Evolutionary conservation across 2,329 filamentous ascomycete genomes (phyloP), one percentile per base, ranked within the genome.

Genomic region (Botrytis byssoidea): DNA sequence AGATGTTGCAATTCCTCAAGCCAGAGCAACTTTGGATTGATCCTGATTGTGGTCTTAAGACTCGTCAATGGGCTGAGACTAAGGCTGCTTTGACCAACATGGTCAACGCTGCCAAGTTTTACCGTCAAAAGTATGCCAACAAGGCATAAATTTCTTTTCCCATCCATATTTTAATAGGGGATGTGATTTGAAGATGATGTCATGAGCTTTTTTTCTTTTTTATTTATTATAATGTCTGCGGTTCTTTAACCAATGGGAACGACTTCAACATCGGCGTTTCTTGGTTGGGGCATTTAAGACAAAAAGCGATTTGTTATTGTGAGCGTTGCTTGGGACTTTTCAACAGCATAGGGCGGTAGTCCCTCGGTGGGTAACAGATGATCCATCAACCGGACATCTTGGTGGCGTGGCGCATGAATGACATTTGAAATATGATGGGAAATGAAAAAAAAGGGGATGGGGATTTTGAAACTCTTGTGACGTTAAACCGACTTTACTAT

Each of bases 1-100:
- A 99, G 92, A 98, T 98, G 96, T 91, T 99, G 79, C 89, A 93
- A 86, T 95, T 94, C 89, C 93, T 98, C 86, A 95, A 94, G 89
- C 95, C 95, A 74, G 94, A 98, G 82, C 96, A 99, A 90, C 93
- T 99, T 84, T 99, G 96, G 96, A 93, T 98, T 87, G 95, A 99
- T 89, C 96, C 96, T 79, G 96, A 99, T 88, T 99, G 96, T 83
- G 96, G 96, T 88, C 91, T 99, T 75, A 99, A 99, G 94, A 99
- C 96, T 80, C 93, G 96, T 81, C 93, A 97, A 88, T 98, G 96
- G 95, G 90, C 92, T 85, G 95, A 99, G 91, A 97, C 95, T 85
- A 98, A 98, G 92, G 94, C 94, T 83, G 93, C 95, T 74, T 87
- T 99, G 83, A 87, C 87, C 87, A 97, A 98, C 91, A 92, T 99